Evolutionary conservation across 306 rosid genomes (phyloP).

Genomic region (Vachellia pachyceras): DNA sequence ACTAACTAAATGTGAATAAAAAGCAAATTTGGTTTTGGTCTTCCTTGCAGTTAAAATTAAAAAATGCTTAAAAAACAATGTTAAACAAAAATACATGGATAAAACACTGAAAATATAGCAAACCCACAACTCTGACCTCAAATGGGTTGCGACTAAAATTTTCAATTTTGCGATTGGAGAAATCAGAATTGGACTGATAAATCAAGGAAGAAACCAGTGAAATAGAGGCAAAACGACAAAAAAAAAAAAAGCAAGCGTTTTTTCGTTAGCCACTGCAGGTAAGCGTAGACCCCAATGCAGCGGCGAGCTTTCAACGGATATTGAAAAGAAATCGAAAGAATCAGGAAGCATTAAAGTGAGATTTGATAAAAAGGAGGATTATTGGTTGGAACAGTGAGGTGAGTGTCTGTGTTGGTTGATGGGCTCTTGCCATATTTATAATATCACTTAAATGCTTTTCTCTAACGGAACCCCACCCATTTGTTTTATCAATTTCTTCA

Average conservation of each 20-base stretch:
- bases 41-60: not conserved
- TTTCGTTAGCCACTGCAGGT: not conserved
- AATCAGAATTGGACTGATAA: not conserved
- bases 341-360: not conserved
- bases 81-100: not conserved
- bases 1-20: not conserved
- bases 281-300: not conserved
- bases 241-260: slow-evolving; percentile 2
- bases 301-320: not conserved
- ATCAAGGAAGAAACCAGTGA: not conserved
- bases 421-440: not conserved
- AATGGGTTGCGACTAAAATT: not conserved
- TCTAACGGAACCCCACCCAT: not conserved
- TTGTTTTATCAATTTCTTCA: not conserved
- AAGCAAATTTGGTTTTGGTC: not conserved
- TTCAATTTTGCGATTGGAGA: not conserved
- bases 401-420: not conserved
- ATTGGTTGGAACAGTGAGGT: slow-evolving; percentile 21
- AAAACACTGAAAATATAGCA: not conserved
- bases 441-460: not conserved
- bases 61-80: not conserved
- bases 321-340: not conserved
- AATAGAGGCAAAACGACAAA: not conserved
- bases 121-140: not conserved
- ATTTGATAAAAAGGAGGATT: not conserved